phyloP scores from a whole-genome alignment of 345 rosid species.

The Viola odorata region DNA sequence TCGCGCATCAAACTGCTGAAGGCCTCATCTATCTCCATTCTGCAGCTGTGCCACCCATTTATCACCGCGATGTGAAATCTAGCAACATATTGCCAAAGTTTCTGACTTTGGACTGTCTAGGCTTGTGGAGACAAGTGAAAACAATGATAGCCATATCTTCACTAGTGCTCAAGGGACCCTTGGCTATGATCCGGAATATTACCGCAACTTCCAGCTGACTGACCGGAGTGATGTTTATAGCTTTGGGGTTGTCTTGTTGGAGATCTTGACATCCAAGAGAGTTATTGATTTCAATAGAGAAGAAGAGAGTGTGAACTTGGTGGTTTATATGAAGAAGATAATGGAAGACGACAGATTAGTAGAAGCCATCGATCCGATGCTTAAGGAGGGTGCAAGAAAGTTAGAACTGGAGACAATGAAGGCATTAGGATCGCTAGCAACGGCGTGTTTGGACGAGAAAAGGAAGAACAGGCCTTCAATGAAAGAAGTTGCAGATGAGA shows the following conservation, averaged over 20 bases:
- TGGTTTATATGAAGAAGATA: constrained; percentile 34
- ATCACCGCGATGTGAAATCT: constrained; percentile 51
- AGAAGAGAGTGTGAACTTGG: constrained; percentile 51
- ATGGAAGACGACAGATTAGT: constrained; percentile 36
- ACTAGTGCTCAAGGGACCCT: constrained; percentile 60
- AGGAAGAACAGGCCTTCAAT: constrained; percentile 49
- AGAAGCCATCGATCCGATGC: constrained; percentile 37
- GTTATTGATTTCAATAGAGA: constrained; percentile 50
- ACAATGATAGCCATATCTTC: constrained; percentile 41
- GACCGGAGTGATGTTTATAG: constrained; percentile 65
- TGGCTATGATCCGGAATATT: constrained; percentile 65
- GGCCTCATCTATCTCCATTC: constrained; percentile 54
- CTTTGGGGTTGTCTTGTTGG: constrained; percentile 57
- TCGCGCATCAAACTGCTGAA: constrained; percentile 49
- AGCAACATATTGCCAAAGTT: constrained; percentile 61
- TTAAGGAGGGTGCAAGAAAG: constrained; percentile 26
- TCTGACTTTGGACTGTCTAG: constrained; percentile 57
- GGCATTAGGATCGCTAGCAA: constrained; percentile 41
- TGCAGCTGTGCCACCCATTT: constrained; percentile 50
- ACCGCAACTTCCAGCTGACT: constrained; percentile 47
- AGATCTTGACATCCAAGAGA: constrained; percentile 43
- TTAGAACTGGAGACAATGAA: constrained; percentile 38
- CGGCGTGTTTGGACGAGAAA: constrained; percentile 41
- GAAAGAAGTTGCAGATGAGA: constrained; percentile 41
- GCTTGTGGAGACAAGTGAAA: constrained; percentile 32